phyloP scores from a whole-genome alignment of 306 rosid species.

The Rubus idaeus region DNA sequence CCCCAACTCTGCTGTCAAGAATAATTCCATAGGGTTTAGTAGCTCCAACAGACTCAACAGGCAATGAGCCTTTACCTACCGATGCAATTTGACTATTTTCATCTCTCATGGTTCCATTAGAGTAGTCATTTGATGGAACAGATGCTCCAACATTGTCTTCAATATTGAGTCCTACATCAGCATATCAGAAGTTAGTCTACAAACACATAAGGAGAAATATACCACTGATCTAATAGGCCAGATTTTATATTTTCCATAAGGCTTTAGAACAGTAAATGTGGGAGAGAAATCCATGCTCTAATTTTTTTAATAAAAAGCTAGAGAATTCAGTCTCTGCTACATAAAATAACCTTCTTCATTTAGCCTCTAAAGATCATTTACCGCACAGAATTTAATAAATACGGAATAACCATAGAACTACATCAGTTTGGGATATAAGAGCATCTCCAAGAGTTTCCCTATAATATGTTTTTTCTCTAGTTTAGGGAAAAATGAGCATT shows the following conservation, averaged over 20 bases:
- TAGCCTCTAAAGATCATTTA: not conserved
- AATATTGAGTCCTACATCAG: conserved; percentile 22
- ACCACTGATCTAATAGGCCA: not conserved
- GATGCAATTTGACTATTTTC: conserved; percentile 14
- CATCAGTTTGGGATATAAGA: not conserved
- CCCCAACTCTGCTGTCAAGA: not conserved
- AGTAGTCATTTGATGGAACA: conserved; percentile 9
- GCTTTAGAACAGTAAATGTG: not conserved
- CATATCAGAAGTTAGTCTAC: conserved; percentile 16
- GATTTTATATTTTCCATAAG: not conserved
- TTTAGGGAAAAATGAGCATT: too few relatives aligned
- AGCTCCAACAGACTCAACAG: conserved; percentile 17
- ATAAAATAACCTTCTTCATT: not conserved
- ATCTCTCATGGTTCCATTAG: not conserved
- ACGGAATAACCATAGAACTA: not conserved
- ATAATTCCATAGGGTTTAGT: not conserved
- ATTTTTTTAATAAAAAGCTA: not conserved
- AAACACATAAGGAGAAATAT: not conserved
- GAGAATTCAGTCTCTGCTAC: not conserved
- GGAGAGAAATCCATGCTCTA: not conserved
- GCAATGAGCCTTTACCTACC: not conserved
- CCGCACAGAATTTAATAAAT: not conserved
- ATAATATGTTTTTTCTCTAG: too few relatives aligned
- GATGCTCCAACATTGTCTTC: not conserved
- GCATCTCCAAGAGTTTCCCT: too few relatives aligned